A percentile compares a stretch with the other conserved stretches of the same genome.
These are phyloP conservation scores for Pestalotiopsis fici DNA, from an alignment of 2,329 filamentous ascomycete genomes.

Conservation along the genomic window DNA sequence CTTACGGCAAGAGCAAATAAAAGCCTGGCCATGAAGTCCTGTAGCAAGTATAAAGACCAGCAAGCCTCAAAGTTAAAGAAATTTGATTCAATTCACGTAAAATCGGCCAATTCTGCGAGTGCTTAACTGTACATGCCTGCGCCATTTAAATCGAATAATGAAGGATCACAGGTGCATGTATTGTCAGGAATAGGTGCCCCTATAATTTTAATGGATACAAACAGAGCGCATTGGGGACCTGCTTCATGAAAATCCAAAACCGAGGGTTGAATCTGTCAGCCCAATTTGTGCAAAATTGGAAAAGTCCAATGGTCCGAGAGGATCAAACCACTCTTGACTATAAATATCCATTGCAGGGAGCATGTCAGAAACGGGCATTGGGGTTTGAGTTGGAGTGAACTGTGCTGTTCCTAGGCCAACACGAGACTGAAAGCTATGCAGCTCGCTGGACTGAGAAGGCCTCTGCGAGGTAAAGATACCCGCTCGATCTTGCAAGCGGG, in stretches of 20 bases:
- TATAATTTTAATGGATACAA: neutral
- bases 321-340: slow-evolving; percentile 16
- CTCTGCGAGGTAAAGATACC: neutral
- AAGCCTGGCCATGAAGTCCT: neutral
- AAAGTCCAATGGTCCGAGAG: slow-evolving; percentile 18
- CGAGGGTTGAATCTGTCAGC: slow-evolving; percentile 14
- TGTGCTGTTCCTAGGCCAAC: neutral
- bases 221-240: neutral
- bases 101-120: too few species aligned
- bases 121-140: too few species aligned
- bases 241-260: slow-evolving; percentile 9
- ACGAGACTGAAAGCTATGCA: neutral
- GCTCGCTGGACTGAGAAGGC: neutral
- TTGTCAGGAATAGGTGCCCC: neutral
- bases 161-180: too few species aligned
- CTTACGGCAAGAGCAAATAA: slow-evolving; percentile 10
- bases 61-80: too few species aligned
- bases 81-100: too few species aligned
- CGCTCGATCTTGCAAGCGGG: neutral
- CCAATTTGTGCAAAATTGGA: slow-evolving; percentile 19
- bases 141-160: too few species aligned
- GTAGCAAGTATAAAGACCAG: too few species aligned
- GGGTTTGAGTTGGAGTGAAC: neutral
- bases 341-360: neutral
- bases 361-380: neutral